Evolutionary conservation across 768 basidiomycete species (phyloP), one percentile per base, ranked within the genome.

Genomic region (Trametes gibbosa): DNA sequence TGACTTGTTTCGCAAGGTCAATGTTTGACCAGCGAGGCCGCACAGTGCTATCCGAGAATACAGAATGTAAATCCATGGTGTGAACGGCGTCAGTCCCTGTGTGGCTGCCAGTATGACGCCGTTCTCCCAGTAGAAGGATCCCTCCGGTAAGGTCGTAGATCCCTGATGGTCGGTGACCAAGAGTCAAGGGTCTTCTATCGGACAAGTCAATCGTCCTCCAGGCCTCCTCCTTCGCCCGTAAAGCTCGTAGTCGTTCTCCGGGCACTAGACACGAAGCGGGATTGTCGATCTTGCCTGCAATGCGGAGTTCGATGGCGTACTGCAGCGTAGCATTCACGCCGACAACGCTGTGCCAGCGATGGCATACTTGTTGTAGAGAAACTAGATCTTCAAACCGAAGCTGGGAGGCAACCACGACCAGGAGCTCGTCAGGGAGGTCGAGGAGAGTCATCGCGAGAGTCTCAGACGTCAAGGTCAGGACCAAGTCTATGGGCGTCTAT

Each of bases 71-170:
- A 16, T 35, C 16, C 16, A 65, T 34, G 6, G 42, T 53, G 29
- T 56, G 55, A 1, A 61, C 48, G 13, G 48, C 51, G 27, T 65
- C 61, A 12, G 64, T 65, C 19, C 58, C 58, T 4, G 37, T n/a
- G 47, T 45, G 25, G 43, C 41, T 23, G 23, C 49, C 51, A 14
- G 19, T 23, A 34, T 17, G 19, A 32, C 45, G 52, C 9, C 61
- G 46, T 50, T 66, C 65, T 4, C 68, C 68, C 17, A 69, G 59
- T 27, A 69, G 58, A 24, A 66, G 55, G 7, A 65, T 51, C 7
- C 66, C 68, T 16, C 61, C 61, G 23, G 66, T 67, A n/a, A 69
- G 59, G 48, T 69, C 68, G 55, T 69, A 69, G 8, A 69, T 69
- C 10, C 66, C 59, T 4, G 65, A 65, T 0, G 68, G 64, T 13